Evolutionary conservation across 1,139 yeast species (phyloP).

Genomic region (Saccharomyces uvarum): DNA sequence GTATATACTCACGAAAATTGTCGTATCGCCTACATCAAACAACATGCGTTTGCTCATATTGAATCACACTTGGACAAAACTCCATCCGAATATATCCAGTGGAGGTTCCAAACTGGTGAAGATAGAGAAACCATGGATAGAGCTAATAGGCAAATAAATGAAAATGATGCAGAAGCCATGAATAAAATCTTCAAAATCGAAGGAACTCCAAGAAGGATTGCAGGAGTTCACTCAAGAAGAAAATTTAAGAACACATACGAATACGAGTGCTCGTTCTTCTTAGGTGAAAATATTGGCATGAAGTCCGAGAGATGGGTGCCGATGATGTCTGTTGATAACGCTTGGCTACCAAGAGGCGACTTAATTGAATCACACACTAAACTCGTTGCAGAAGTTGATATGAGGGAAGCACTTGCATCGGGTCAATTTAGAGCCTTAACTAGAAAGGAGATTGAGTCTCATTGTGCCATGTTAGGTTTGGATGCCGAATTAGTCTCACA

Average conservation of each 20-base stretch:
- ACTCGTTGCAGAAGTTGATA: slow-evolving; percentile 98
- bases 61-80: slow-evolving; percentile 97
- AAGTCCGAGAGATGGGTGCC: slow-evolving; percentile 98
- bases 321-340: slow-evolving; percentile 98
- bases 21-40: slow-evolving; percentile 98
- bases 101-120: slow-evolving; percentile 99
- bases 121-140: slow-evolving; percentile 99
- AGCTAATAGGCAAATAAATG: slow-evolving; percentile 97
- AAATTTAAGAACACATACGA: slow-evolving; percentile 99
- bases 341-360: slow-evolving; percentile 99
- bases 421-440: slow-evolving; percentile 99
- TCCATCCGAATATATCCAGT: slow-evolving; percentile 97
- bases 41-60: slow-evolving; percentile 98
- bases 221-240: slow-evolving; percentile 92
- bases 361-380: slow-evolving; percentile 95
- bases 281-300: slow-evolving; percentile 98
- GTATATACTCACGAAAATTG: slow-evolving; percentile 97
- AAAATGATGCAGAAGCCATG: slow-evolving; percentile 93
- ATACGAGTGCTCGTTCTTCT: slow-evolving; percentile 90
- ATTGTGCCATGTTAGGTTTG: slow-evolving; percentile 95
- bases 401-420: slow-evolving; percentile 99
- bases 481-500: slow-evolving; percentile 98
- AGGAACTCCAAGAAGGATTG: slow-evolving; percentile 94
- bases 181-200: slow-evolving; percentile 97
- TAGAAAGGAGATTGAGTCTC: slow-evolving; percentile 97